These are phyloP conservation scores for Boletellus ananiceps DNA, from an alignment of 768 basidiomycete species.

Conservation along the genomic window DNA sequence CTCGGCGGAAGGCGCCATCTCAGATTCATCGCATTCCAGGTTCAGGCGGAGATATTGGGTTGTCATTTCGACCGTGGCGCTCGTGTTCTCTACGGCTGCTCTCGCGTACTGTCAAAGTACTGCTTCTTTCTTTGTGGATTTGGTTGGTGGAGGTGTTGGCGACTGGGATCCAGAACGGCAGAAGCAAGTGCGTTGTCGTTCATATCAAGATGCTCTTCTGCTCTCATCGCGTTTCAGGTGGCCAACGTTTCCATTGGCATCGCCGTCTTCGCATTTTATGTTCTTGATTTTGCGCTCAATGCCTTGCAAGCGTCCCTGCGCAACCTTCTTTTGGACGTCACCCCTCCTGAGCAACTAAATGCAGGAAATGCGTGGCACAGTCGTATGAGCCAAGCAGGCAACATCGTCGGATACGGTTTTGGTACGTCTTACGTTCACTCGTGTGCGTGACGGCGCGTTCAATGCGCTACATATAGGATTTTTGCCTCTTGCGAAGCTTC, in stretches of 20 bases:
- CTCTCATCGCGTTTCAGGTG: slow-evolving; percentile 39
- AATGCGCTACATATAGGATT: slow-evolving; percentile 51
- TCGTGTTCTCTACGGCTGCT: slow-evolving; percentile 70
- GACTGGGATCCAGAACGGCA: slow-evolving; percentile 83
- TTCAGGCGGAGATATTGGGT: slow-evolving; percentile 94
- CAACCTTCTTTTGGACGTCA: slow-evolving; percentile 89
- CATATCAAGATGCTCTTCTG: neutral
- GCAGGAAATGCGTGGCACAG: slow-evolving; percentile 98
- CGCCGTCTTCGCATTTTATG: slow-evolving; percentile 86
- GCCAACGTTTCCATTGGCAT: slow-evolving; percentile 72
- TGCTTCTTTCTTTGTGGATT: slow-evolving; percentile 70
- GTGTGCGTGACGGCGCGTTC: neutral
- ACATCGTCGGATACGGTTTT: slow-evolving; percentile 91
- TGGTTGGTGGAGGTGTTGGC: slow-evolving; percentile 69
- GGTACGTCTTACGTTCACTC: slow-evolving; percentile 42
- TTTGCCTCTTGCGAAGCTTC: slow-evolving; percentile 77
- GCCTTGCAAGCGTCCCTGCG: slow-evolving; percentile 89
- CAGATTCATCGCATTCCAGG: slow-evolving; percentile 87
- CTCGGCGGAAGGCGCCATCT: slow-evolving; percentile 70
- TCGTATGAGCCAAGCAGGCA: slow-evolving; percentile 94
- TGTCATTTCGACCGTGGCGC: slow-evolving; percentile 75
- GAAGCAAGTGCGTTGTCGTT: slow-evolving; percentile 44
- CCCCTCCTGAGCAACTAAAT: slow-evolving; percentile 84
- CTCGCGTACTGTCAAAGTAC: slow-evolving; percentile 80
- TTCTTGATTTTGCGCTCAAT: slow-evolving; percentile 96